Conservation (phyloP, 2,329 filamentous ascomycete species). For the Alternaria tenuissima region DNA sequence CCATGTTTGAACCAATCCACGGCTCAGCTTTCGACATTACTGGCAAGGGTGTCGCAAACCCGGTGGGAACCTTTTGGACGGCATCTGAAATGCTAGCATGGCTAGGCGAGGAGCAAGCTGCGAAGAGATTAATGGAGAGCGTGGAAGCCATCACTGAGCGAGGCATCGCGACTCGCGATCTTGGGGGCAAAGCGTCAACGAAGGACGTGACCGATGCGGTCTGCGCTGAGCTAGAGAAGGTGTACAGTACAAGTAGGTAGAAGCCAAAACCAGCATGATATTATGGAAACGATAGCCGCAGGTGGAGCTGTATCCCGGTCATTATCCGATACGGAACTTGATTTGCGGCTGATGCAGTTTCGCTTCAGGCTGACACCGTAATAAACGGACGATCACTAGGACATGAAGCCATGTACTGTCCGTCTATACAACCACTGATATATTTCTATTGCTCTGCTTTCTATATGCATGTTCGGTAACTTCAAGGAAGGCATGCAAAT, state of each 20-base stretch:
- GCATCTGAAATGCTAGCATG: constrained; percentile 66
- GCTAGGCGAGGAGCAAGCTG: constrained; percentile 64
- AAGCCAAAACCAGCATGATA: not conserved
- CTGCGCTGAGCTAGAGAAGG: constrained; percentile 48
- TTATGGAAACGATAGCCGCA: not conserved
- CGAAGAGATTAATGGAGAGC: constrained; percentile 59
- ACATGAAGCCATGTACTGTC: not conserved
- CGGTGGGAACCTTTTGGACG: constrained; percentile 67
- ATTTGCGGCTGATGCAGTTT: not conserved
- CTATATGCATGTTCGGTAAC: not conserved
- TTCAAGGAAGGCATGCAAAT: not conserved
- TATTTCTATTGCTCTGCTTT: too few species aligned
- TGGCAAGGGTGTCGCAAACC: constrained; percentile 65
- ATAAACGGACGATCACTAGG: not conserved
- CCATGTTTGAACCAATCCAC: constrained; percentile 70
- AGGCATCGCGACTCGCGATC: constrained; percentile 62
- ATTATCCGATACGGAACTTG: not conserved
- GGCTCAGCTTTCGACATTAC: constrained; percentile 67
- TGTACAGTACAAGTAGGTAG: constrained; percentile 11
- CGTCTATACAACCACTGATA: not conserved
- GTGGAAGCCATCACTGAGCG: constrained; percentile 63
- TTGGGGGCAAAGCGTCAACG: constrained; percentile 58
- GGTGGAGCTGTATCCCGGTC: not conserved
- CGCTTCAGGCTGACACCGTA: not conserved
- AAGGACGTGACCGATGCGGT: constrained; percentile 56